Evolutionary conservation across 495 filamentous ascomycete species (phyloP), one percentile per base, ranked within the genome.

Genomic region (Bombardia bombarda): DNA sequence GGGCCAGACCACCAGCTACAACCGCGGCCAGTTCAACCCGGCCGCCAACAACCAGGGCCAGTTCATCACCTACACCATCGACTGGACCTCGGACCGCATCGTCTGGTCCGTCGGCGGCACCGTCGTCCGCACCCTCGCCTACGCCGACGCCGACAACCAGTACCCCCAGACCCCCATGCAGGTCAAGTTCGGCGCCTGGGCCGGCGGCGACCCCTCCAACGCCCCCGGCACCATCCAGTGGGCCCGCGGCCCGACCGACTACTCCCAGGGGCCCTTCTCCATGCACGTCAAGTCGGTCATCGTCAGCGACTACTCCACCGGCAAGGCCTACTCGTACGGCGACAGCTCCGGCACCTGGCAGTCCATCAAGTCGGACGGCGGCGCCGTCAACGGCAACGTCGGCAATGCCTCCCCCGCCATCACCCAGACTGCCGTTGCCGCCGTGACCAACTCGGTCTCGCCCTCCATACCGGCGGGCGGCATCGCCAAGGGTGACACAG

Each of bases 91-190:
- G 4, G 72, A 83, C 21, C 75, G 78, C 49, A 75, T 94, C 34
- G 68, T 86, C 28, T 98, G 92, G 90, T 79, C 74, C 53, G 79
- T 95, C 43, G 87, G 88, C 50, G 81, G 80, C 30, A 65, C 62
- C 1, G 65, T 81, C 16, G 73, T 90, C 34, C 79, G 92, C 34
- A 83, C 82, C 2, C 65, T 95, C 20, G 59, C 53, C 25, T 63
- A 61, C 39, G 53, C 66, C 45, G 77, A 81, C 16, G 77, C 80
- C 40, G 74, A 68, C 35, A 69, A 70, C 39, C 80, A 85, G 57
- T 98, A 85, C 62, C 92, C 92, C 3, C 90, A 96, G 63, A 90
- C 87, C 1, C 90, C 90, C 3, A 88, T 90, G 81, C 78, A 83
- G 46, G 62, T 95, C 52, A 87, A 87, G 57, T 72, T 95, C 40